Conservation (phyloP, 176 grass and related monocot genomes). For the Rhynchospora pubera region DNA sequence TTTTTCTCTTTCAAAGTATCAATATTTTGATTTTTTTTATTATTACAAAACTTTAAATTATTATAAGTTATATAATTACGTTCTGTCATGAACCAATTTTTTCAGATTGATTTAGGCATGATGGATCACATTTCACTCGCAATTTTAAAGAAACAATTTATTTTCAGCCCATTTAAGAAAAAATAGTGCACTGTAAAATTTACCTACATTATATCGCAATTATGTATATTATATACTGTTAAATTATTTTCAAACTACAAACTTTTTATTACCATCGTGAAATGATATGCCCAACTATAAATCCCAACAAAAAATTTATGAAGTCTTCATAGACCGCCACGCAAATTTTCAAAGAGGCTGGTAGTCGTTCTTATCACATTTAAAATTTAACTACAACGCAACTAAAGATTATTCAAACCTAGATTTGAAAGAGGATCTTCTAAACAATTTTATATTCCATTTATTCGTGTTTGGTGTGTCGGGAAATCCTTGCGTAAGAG, state of each 20-base stretch:
- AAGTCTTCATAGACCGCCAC: not conserved
- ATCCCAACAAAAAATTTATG: not conserved
- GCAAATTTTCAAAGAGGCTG: not conserved
- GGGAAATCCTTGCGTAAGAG: not conserved
- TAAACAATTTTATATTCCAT: not conserved
- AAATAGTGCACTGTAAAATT: not conserved
- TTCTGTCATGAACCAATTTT: too few relatives aligned
- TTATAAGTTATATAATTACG: too few relatives aligned
- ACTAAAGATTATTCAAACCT: not conserved
- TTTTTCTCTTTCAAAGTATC: too few relatives aligned
- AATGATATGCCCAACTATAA: too few relatives aligned
- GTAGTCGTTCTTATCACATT: not conserved
- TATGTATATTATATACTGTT: not conserved
- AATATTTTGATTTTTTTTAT: too few relatives aligned
- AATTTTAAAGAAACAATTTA: too few relatives aligned
- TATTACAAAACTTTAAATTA: too few relatives aligned
- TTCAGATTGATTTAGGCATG: too few relatives aligned
- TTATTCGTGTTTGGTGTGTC: not conserved
- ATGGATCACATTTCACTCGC: too few relatives aligned
- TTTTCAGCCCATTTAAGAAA: too few relatives aligned
- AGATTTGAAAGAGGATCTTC: constrained; percentile 5
- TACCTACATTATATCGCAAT: not conserved
- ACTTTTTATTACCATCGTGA: not conserved
- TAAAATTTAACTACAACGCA: not conserved
- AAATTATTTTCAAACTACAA: not conserved